phyloP scores from a whole-genome alignment of 2,329 filamentous ascomycete species.

The Paraphaeosphaeria minitans region DNA sequence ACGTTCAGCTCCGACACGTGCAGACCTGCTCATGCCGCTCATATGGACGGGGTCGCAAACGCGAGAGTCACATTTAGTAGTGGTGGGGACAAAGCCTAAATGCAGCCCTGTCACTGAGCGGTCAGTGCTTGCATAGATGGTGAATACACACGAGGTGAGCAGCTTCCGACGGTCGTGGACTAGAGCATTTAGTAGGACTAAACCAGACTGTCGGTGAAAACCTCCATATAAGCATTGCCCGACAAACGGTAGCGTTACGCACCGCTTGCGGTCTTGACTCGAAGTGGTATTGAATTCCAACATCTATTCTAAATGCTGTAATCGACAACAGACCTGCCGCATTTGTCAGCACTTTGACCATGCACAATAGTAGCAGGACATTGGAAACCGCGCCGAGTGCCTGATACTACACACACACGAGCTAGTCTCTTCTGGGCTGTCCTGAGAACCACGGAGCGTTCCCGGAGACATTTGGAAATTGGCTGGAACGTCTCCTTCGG shows the following conservation, averaged over 20 bases:
- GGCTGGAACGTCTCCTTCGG: neutral
- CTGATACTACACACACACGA: neutral
- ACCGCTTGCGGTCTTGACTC: neutral
- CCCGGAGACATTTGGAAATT: neutral
- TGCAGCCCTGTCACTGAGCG: neutral
- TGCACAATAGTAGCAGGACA: neutral
- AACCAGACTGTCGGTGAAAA: neutral
- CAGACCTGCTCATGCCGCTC: neutral
- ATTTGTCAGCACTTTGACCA: neutral
- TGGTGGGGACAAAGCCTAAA: neutral
- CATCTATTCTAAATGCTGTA: neutral
- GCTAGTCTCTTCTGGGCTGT: neutral
- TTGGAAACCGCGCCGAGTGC: neutral
- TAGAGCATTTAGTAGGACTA: neutral
- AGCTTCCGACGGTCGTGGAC: neutral
- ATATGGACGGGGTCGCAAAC: neutral
- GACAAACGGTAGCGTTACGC: neutral
- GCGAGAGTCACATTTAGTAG: neutral
- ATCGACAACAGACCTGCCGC: neutral
- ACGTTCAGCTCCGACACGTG: neutral
- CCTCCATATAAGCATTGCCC: neutral
- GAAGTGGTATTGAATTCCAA: slow-evolving; percentile 2
- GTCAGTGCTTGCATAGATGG: neutral
- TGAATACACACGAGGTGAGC: neutral
- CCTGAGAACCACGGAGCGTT: neutral